Conservation (phyloP, 202 grass and related monocot genomes). For the Alloteropsis angusta region DNA sequence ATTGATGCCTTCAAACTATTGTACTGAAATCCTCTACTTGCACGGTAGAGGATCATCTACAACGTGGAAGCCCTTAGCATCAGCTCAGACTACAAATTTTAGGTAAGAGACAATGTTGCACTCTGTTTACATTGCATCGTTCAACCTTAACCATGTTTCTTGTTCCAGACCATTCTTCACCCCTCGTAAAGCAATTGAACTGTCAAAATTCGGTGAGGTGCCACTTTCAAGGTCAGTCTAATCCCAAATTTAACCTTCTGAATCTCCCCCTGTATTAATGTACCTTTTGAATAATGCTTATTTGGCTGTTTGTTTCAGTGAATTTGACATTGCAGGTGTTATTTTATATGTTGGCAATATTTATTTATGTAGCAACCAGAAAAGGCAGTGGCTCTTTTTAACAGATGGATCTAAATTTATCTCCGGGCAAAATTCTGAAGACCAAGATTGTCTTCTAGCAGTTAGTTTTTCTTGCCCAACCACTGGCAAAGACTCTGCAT, state of each 20-base stretch:
- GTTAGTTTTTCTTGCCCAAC: slow-evolving; percentile 55
- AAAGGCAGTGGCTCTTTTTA: slow-evolving; percentile 90
- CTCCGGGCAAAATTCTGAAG: slow-evolving; percentile 30
- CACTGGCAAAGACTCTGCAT: slow-evolving; percentile 36
- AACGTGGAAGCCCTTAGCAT: slow-evolving; percentile 52
- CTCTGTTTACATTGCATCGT: not conserved
- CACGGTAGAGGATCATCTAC: slow-evolving; percentile 77
- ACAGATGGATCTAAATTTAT: slow-evolving; percentile 61
- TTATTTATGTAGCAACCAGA: slow-evolving; percentile 60
- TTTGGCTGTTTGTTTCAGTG: slow-evolving; percentile 52
- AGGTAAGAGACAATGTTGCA: slow-evolving; percentile 45
- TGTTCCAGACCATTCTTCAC: slow-evolving; percentile 68
- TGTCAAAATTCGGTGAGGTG: slow-evolving; percentile 69
- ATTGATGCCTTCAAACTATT: slow-evolving; percentile 44
- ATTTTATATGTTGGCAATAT: slow-evolving; percentile 65
- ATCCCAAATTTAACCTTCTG: not conserved
- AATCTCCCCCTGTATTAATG: slow-evolving; percentile 1
- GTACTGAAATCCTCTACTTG: slow-evolving; percentile 51
- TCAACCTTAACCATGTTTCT: slow-evolving; percentile 18
- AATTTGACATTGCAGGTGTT: slow-evolving; percentile 81
- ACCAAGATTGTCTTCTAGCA: slow-evolving; percentile 59
- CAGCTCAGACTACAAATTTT: slow-evolving; percentile 52
- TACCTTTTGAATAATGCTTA: slow-evolving; percentile 18
- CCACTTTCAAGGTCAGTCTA: slow-evolving; percentile 69
- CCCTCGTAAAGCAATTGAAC: slow-evolving; percentile 58